Base-by-base conservation (phyloP, 169 alveolate species). In the Plasmodium cynomolgi region DNA sequence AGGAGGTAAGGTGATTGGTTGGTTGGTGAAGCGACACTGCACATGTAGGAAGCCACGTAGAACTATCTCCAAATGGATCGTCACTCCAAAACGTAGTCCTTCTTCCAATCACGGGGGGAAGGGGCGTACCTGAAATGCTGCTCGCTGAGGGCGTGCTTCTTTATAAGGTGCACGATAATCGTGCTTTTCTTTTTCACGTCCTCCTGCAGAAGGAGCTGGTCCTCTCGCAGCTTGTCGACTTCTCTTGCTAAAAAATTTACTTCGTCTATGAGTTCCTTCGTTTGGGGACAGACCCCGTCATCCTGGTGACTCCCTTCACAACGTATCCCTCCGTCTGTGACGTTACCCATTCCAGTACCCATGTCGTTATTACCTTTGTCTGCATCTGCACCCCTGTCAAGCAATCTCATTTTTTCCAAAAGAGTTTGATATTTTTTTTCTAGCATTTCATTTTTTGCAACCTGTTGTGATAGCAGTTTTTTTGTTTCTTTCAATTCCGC, bases 181-280 rank as follows among this genome's bases (percentile, higher is more conserved):
- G 54, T 29, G 13, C 84, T 84, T n/a, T 84, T 84, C 23, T 44
- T 84, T 17, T 84, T 84, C 23, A 84, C 84, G 23, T 68, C 93
- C 80, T 84, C 80, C 58, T 84, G 84, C 34, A 84, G 56, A 8
- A 84, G 31, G 3, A 41, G 29, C 44, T 84, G 85, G 37, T 84
- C 93, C 17, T 84, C 93, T 72, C 50, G 31, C 33, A 84, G 50
- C 26, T n/a, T 84, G 20, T 84, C 84, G 8, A 84, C 58, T 47
- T 84, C 93, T 44, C 79, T 26, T 9, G 84, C 15, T 20, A 84
- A 79, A 4, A 73, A 29, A 17, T 41, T 74, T 23, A 84, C 79
- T 84, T 84, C 93, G 39, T 84, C 79, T 54, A 72, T 31, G 54
- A 84, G 84, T 9, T 56, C 84, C 20, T 84, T 50, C 56, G 62